Evolutionary conservation across 805 yeast species (phyloP), one percentile per base, ranked within the genome.

Genomic region (Candida xiaguanensis): DNA sequence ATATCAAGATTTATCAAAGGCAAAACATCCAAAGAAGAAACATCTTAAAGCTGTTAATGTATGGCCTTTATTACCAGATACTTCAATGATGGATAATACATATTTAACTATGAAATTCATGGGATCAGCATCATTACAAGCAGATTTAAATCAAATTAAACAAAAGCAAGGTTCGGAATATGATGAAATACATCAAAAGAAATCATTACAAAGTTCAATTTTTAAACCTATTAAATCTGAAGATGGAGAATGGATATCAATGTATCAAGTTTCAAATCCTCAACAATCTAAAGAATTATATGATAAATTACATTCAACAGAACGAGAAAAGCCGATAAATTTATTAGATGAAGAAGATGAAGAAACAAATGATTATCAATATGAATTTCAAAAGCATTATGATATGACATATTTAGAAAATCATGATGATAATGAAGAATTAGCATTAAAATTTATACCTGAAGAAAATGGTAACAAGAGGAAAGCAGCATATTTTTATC

Each of bases 1-100:
- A 1, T 56, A 70, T 37, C 58, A 61, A 9, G 61, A 71, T 36
- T 59, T 56, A 5, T 73, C 72, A 31, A 50, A 59, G 8, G 65
- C 89, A 44, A 72, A 65, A 49, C 99, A 93, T 63, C 99, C 99
- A 23, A 72, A 75, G 19, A 87, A 82, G 64, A 82, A 75, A 53
- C 69, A 76, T 41, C 63, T 88, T 36, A 80, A 73, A 39, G 95
- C 96, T 0, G 89, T 82, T 15, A 74, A 72, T 43, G 72, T 88
- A 1, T 86, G 89, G 87, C 82, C 83, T 18, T 65, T 93, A 19
- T 66, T 90, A 45, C 99, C 99, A 6, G 97, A 93, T 59, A 80
- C 93, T 8, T 80, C 91, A n/a, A 77, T 85, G 73, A 72, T 88
- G 75, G 99, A 93, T 61, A 81, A 86, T 49, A 77, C 73, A 38